Evolutionary conservation across 495 filamentous ascomycete genomes (phyloP), one percentile per base, ranked within the genome.

Genomic region (Xylaria flabelliformis): DNA sequence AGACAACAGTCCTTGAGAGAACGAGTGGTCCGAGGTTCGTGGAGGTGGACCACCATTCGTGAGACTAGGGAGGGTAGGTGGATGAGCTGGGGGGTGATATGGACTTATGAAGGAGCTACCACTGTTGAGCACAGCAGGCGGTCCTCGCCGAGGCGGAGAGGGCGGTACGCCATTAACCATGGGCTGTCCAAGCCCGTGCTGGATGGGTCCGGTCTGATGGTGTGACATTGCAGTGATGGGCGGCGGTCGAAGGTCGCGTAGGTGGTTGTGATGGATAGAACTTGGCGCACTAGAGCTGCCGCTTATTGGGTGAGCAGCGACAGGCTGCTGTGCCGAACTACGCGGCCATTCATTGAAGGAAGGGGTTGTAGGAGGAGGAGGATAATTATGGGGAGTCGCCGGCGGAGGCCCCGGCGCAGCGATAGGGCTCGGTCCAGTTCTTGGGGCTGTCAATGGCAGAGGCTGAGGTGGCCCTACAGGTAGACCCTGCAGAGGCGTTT

Each of bases 271-370:
- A 73, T 65, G 85, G 73, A 83, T 84, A 42, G 59, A 62, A 67
- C 66, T 75, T 4, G 75, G 66, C 32, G 67, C 70, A 63, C 66
- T 46, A 72, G 79, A 76, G 64, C 73, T 73, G 48, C 83, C 82
- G 73, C 85, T 86, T 24, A 85, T 77, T 24, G 85, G 80, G 64
- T 84, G 79, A 15, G 79, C 46, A 34, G 79, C 70, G 21, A 79
- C 74, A n/a, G 81, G 74, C 58, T 78, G 67, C 66, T 81, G 76
- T 76, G 82, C 70, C n/a, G 75, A 72, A 67, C 73, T 70, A 44
- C 78, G 78, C 29, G 74, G 74, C 78, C 78, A 80, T 21, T 80
- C 78, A 36, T 55, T 64, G 80, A 79, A 74, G 78, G 74, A 15
- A 80, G 78, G 15, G 77, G 80, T 34, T 58, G 83, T 83, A 9